Conservation (phyloP, 2,329 filamentous ascomycete genomes). For the Fusarium protoensiforme region DNA sequence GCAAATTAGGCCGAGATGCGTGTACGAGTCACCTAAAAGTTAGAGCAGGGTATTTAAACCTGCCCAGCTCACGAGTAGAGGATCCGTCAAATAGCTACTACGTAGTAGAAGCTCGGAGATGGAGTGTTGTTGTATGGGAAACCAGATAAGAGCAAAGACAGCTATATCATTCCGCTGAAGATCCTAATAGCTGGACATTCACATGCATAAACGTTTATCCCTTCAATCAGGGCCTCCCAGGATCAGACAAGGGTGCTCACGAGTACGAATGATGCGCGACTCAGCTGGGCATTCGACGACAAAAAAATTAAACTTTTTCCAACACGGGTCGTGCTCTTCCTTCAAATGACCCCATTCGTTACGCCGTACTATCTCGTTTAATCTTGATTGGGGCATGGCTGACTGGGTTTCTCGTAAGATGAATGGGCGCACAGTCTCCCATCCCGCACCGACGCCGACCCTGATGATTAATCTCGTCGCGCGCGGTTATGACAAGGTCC, state of each 20-base stretch:
- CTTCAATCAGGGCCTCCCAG: background rate
- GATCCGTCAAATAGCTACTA: background rate
- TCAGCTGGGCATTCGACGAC: background rate
- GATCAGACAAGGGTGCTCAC: background rate
- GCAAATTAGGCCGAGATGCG: background rate
- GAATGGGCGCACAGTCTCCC: background rate
- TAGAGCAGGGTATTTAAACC: background rate
- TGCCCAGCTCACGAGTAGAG: background rate
- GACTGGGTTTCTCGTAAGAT: background rate
- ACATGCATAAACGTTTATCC: background rate
- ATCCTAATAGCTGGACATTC: background rate
- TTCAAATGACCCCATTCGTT: background rate
- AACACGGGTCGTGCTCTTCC: background rate
- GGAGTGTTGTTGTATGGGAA: background rate
- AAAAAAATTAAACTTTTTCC: background rate
- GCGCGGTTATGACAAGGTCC: slow-evolving; percentile 3
- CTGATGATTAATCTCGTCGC: background rate
- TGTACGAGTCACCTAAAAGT: background rate
- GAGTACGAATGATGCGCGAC: background rate
- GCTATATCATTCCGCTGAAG: background rate
- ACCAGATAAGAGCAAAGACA: no score
- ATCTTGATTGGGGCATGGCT: background rate
- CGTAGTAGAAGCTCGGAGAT: background rate
- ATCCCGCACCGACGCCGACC: background rate
- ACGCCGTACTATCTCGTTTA: background rate